These are phyloP conservation scores for Penicillium janthinellum DNA, from an alignment of 2,329 filamentous ascomycete species.

Conservation along the genomic window DNA sequence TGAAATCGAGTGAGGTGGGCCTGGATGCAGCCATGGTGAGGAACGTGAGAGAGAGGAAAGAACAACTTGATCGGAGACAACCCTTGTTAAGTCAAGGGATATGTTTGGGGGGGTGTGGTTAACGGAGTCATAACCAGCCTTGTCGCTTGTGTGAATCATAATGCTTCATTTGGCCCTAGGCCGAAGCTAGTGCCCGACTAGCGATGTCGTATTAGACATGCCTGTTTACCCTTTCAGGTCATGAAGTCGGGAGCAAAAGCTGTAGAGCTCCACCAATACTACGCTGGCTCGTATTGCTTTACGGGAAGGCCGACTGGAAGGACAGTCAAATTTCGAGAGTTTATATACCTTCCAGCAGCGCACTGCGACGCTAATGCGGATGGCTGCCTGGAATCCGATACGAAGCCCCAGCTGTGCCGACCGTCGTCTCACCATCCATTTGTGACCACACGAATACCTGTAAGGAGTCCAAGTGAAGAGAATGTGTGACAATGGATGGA, in stretches of 20 bases:
- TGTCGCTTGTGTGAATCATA: neutral
- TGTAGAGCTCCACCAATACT: neutral
- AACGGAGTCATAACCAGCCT: neutral
- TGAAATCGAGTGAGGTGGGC: conserved; percentile 3
- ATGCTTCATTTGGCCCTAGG: neutral
- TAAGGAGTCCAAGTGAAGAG: too few relatives aligned
- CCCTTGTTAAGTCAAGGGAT: neutral
- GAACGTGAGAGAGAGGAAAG: neutral
- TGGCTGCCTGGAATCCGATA: too few relatives aligned
- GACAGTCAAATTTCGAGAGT: too few relatives aligned
- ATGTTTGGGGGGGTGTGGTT: neutral
- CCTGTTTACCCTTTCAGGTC: neutral
- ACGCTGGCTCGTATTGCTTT: neutral
- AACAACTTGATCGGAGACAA: neutral
- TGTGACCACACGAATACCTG: too few relatives aligned
- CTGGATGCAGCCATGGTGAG: neutral
- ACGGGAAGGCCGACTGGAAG: too few relatives aligned
- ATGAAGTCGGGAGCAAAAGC: neutral
- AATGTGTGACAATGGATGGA: too few relatives aligned
- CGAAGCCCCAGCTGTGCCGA: too few relatives aligned
- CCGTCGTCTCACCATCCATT: too few relatives aligned
- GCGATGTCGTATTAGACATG: neutral
- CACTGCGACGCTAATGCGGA: too few relatives aligned
- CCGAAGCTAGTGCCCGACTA: conserved; percentile 3
- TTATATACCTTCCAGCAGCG: too few relatives aligned